phyloP scores from a whole-genome alignment of 2,329 filamentous ascomycete genomes.

The Diaporthe destruens region DNA sequence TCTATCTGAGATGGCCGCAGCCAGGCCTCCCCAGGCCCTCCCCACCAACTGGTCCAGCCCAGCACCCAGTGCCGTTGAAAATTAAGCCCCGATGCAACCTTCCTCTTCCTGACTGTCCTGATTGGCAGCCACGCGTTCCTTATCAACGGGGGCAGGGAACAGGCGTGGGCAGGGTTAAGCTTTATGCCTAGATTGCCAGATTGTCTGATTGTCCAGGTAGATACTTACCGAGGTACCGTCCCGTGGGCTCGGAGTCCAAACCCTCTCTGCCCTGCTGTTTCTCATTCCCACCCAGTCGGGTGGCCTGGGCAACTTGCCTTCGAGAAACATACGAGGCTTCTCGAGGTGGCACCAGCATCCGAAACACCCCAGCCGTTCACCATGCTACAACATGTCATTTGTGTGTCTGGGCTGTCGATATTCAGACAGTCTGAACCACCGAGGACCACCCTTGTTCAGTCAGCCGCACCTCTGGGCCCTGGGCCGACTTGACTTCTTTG shows the following conservation, averaged over 20 bases:
- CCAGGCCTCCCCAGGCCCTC: no score
- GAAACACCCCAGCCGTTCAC: background rate
- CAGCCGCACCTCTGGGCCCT: conserved; percentile 27
- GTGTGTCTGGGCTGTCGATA: no score
- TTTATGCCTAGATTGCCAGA: conserved; percentile 29
- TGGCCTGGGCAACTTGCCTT: background rate
- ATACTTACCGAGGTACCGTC: no score
- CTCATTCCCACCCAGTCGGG: background rate
- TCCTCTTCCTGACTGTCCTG: conserved; percentile 26
- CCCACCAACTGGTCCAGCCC: no score
- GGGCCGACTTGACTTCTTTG: conserved; percentile 18
- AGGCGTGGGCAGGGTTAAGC: conserved; percentile 1
- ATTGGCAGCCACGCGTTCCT: conserved; percentile 8
- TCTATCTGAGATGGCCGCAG: background rate
- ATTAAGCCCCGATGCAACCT: conserved; percentile 12
- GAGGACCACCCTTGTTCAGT: background rate
- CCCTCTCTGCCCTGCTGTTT: background rate
- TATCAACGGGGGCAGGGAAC: conserved; percentile 23
- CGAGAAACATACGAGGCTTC: no score
- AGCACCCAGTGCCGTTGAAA: background rate
- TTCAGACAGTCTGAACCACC: no score
- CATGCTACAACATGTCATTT: background rate
- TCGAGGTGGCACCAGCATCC: background rate
- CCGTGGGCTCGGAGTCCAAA: background rate
- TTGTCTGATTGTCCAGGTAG: no score